Percentiles rank a stretch among this genome's conserved stretches.
phyloP scores from a whole-genome alignment of 73 alveolate species.

The Blepharisma japonicum region DNA sequence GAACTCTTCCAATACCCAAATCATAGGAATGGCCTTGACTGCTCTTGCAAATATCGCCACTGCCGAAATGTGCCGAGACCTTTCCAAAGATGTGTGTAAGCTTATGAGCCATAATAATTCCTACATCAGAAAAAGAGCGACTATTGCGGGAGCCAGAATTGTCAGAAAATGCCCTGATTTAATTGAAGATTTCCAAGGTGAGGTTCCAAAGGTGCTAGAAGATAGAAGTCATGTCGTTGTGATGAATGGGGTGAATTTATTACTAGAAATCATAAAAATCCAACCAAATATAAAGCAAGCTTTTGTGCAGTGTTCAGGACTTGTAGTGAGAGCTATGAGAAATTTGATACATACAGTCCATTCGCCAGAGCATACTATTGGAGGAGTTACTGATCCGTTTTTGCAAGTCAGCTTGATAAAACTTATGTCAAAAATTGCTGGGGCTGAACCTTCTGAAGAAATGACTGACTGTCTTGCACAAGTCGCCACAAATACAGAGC shows the following conservation, averaged over 20 bases:
- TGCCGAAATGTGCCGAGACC: conserved; percentile 90
- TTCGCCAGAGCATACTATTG: conserved; percentile 72
- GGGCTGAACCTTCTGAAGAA: conserved; percentile 92
- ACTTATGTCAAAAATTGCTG: conserved; percentile 23
- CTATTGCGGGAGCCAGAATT: conserved; percentile 96
- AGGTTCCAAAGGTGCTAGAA: conserved; percentile 79
- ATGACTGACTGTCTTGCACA: conserved; percentile 91
- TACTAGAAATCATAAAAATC: conserved; percentile 75
- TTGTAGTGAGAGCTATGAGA: conserved; percentile 28
- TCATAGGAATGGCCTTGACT: conserved; percentile 94
- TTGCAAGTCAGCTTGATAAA: conserved; percentile 76
- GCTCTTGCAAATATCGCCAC: conserved; percentile 99
- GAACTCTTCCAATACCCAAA: conserved; percentile 68
- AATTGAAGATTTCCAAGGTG: conserved; percentile 85
- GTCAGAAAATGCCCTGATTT: conserved; percentile 95
- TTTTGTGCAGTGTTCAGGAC: background rate
- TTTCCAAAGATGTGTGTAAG: conserved; percentile 76
- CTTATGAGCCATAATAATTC: conserved; percentile 93
- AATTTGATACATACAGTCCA: conserved; percentile 19
- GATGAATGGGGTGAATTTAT: conserved; percentile 83
- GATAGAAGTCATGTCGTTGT: conserved; percentile 92
- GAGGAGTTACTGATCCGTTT: conserved; percentile 99
- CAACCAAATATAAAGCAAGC: conserved; percentile 54
- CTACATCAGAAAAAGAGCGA: conserved; percentile 97
- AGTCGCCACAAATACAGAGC: conserved; percentile 89